phyloP scores from a whole-genome alignment of 352 stramenopile genomes.

The Pythium insidiosum region DNA sequence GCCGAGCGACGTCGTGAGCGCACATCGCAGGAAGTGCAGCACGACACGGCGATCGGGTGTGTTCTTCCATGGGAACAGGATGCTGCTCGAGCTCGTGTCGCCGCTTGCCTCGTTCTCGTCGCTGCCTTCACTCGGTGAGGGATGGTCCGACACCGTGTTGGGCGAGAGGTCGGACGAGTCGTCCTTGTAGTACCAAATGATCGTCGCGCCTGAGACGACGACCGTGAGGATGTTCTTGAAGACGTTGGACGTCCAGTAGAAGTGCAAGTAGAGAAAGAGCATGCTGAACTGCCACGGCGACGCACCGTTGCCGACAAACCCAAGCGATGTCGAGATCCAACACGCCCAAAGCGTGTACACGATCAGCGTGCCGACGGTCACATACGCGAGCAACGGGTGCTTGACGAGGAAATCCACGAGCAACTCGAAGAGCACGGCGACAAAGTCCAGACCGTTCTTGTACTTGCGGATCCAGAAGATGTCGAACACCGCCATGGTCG shows the following conservation, averaged over 20 bases:
- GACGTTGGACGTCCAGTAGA: slow-evolving; percentile 85
- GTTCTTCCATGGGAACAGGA: slow-evolving; percentile 6
- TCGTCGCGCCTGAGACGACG: slow-evolving; percentile 67
- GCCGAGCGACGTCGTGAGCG: slow-evolving; percentile 67
- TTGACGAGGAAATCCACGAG: slow-evolving; percentile 55
- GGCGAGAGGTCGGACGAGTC: slow-evolving; percentile 54
- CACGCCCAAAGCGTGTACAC: slow-evolving; percentile 69
- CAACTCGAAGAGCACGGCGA: slow-evolving; percentile 79
- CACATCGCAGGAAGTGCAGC: slow-evolving; percentile 52
- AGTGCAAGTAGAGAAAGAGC: slow-evolving; percentile 74
- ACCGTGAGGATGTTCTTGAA: slow-evolving; percentile 81
- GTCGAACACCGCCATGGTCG: slow-evolving; percentile 35
- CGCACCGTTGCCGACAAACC: slow-evolving; percentile 43
- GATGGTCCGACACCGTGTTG: slow-evolving; percentile 28
- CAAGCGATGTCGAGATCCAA: slow-evolving; percentile 77
- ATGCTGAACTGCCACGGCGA: slow-evolving; percentile 66
- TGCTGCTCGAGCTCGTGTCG: slow-evolving; percentile 2
- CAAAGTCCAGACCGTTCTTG: slow-evolving; percentile 68
- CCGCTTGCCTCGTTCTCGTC: too few relatives aligned
- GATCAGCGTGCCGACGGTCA: slow-evolving; percentile 38
- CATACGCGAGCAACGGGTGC: slow-evolving; percentile 46
- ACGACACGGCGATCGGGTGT: slow-evolving; percentile 45
- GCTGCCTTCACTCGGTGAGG: slow-evolving; percentile 13
- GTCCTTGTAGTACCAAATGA: slow-evolving; percentile 84
- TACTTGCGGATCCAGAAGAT: slow-evolving; percentile 62